Evolutionary conservation across 495 filamentous ascomycete species (phyloP).

Genomic region (Hypoxylon perforatum): DNA sequence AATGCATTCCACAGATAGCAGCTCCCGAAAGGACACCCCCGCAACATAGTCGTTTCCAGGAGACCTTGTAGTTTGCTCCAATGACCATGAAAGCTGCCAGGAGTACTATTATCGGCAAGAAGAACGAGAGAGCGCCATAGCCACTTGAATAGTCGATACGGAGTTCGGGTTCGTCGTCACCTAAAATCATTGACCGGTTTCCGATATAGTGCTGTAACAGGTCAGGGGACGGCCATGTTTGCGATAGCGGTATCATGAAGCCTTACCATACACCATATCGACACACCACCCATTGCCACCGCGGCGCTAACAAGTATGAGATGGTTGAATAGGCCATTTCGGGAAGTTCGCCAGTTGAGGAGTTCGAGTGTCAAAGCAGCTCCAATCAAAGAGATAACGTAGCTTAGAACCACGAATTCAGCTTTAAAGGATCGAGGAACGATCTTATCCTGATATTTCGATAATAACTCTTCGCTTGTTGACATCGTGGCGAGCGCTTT

Average conservation of each 20-base stretch:
- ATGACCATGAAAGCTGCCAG: slow-evolving; percentile 75
- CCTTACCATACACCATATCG: slow-evolving; percentile 71
- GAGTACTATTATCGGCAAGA: slow-evolving; percentile 81
- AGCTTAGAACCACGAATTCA: slow-evolving; percentile 78
- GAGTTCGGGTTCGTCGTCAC: slow-evolving; percentile 65
- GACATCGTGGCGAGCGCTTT: slow-evolving; percentile 34
- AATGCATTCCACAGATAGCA: slow-evolving; percentile 90
- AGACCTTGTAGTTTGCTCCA: slow-evolving; percentile 65
- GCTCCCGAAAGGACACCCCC: slow-evolving; percentile 76
- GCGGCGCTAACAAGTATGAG: slow-evolving; percentile 77
- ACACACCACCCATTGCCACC: slow-evolving; percentile 81
- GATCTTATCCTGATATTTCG: slow-evolving; percentile 50
- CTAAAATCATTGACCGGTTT: slow-evolving; percentile 80
- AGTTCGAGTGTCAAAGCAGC: slow-evolving; percentile 83
- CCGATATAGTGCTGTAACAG: slow-evolving; percentile 76
- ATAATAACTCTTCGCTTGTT: slow-evolving; percentile 21
- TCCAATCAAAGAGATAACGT: slow-evolving; percentile 80
- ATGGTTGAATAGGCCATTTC: slow-evolving; percentile 76
- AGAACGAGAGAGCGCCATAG: slow-evolving; percentile 81
- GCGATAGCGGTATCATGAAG: background rate
- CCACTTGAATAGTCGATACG: slow-evolving; percentile 79
- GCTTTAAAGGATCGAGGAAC: slow-evolving; percentile 67
- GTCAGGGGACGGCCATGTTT: slow-evolving; percentile 15
- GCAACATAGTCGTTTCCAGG: slow-evolving; percentile 65
- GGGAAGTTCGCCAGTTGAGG: slow-evolving; percentile 77